phyloP scores from a whole-genome alignment of 1,284 basidiomycete genomes.

The Tetrapyrgos nigripes region DNA sequence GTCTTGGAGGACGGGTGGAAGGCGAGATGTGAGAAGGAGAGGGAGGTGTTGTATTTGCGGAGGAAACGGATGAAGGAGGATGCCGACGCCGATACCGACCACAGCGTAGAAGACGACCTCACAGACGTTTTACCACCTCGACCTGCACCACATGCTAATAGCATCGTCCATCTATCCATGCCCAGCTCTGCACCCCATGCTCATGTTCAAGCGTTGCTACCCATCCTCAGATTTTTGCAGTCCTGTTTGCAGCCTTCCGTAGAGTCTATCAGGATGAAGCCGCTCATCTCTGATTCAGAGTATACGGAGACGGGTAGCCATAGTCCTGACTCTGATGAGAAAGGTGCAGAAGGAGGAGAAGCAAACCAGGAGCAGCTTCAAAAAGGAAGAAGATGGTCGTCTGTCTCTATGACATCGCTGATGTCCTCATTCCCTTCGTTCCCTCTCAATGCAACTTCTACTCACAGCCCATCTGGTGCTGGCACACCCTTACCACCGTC shows the following conservation, averaged over 20 bases:
- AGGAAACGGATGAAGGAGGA: slow-evolving; percentile 24
- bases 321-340: slow-evolving; percentile 33
- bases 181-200: slow-evolving; percentile 65
- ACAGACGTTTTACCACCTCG: slow-evolving; percentile 53
- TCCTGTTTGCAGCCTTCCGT: slow-evolving; percentile 59
- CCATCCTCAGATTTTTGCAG: slow-evolving; percentile 68
- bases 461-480: neutral
- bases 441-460: slow-evolving; percentile 20
- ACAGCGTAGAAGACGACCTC: neutral
- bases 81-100: neutral
- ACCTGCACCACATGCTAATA: slow-evolving; percentile 71
- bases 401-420: slow-evolving; percentile 38
- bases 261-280: slow-evolving; percentile 9
- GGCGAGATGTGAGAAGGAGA: neutral
- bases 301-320: slow-evolving; percentile 27
- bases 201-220: slow-evolving; percentile 57
- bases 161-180: slow-evolving; percentile 77
- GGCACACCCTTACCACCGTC: neutral
- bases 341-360: neutral
- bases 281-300: neutral
- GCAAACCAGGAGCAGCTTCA: too few relatives aligned
- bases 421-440: slow-evolving; percentile 43
- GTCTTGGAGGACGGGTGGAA: slow-evolving; percentile 67
- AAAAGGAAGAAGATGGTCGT: slow-evolving; percentile 42
- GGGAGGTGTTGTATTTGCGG: slow-evolving; percentile 5